Conservation (phyloP, 2,329 filamentous ascomycete species). For the Pestalotiopsis sp. region DNA sequence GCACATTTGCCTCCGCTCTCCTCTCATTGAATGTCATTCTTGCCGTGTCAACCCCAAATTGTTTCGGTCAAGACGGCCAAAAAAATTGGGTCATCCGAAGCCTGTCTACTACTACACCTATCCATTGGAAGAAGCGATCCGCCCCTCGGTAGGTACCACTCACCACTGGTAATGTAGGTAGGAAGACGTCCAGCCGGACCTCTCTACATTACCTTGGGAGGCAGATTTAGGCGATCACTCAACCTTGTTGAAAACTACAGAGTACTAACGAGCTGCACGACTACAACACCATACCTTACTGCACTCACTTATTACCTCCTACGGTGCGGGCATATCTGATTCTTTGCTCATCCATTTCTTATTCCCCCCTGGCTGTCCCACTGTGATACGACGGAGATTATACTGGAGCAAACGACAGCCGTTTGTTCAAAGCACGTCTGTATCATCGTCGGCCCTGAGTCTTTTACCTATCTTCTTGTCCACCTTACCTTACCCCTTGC, state of each 20-base stretch:
- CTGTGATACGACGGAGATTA: too few relatives aligned
- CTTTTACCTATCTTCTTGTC: neutral
- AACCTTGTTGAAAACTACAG: too few relatives aligned
- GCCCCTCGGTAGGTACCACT: neutral
- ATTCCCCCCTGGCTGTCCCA: too few relatives aligned
- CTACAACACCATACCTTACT: too few relatives aligned
- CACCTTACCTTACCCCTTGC: neutral
- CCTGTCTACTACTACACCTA: neutral
- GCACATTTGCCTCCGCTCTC: too few relatives aligned
- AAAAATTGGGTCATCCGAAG: neutral
- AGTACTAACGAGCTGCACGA: too few relatives aligned
- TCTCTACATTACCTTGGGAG: neutral
- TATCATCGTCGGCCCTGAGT: neutral
- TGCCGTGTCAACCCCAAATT: neutral
- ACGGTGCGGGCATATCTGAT: too few relatives aligned
- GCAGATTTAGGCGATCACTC: too few relatives aligned
- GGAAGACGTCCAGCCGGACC: neutral
- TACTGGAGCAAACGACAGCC: too few relatives aligned
- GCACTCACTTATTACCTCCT: too few relatives aligned
- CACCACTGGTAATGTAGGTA: neutral
- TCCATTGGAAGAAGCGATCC: neutral
- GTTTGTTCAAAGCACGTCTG: neutral
- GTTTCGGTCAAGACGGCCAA: neutral
- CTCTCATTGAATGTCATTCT: neutral
- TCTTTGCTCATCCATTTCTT: too few relatives aligned